Conservation (phyloP, 2,329 filamentous ascomycete genomes). For the Calonectria hongkongensis region DNA sequence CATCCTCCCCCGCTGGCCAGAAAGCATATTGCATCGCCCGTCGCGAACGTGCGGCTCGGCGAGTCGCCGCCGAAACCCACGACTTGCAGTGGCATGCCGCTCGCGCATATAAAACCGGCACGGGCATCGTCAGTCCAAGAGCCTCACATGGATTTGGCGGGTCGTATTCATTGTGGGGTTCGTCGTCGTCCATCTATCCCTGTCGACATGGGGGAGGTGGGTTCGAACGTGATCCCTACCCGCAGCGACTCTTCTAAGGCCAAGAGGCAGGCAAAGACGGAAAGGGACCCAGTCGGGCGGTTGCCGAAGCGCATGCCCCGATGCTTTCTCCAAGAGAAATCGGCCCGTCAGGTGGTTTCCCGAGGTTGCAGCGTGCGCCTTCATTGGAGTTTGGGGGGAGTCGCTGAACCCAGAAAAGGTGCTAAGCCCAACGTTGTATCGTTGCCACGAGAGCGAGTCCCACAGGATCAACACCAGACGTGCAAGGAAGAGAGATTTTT, state of each 20-base stretch:
- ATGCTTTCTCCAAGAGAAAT: background rate
- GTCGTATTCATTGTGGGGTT: conserved; percentile 24
- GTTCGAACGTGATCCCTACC: conserved; percentile 5
- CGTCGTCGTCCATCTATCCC: background rate
- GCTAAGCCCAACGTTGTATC: background rate
- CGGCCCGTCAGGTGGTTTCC: background rate
- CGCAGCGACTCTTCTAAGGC: background rate
- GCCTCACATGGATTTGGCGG: conserved; percentile 26
- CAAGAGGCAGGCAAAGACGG: conserved; percentile 6
- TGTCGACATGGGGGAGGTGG: conserved; percentile 23
- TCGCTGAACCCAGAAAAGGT: background rate
- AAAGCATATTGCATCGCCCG: background rate
- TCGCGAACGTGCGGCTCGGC: background rate
- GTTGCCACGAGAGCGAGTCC: background rate
- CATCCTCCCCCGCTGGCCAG: background rate
- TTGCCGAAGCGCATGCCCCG: background rate
- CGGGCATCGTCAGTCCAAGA: conserved; percentile 8
- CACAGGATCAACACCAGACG: conserved; percentile 9
- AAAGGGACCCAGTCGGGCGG: background rate
- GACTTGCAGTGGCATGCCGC: background rate
- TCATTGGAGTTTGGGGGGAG: background rate
- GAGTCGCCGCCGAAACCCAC: background rate
- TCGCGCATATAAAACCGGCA: conserved; percentile 2
- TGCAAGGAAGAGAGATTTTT: background rate
- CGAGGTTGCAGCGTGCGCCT: background rate